Percentiles rank a stretch among this genome's conserved stretches.
phyloP scores from a whole-genome alignment of 2,329 filamentous ascomycete species.

The Seiridium cupressi region DNA sequence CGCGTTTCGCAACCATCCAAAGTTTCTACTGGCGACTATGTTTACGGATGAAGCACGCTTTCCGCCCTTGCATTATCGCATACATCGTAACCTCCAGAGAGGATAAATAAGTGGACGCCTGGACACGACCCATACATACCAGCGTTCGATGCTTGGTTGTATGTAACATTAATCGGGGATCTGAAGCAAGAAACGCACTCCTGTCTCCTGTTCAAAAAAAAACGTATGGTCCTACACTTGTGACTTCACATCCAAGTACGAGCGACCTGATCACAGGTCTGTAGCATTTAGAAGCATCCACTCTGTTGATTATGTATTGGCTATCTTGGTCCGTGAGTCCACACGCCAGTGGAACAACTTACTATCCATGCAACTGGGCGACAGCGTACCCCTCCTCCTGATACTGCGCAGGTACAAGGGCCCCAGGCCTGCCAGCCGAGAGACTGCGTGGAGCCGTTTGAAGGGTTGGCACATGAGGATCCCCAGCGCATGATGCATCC shows the following conservation, averaged over 20 bases:
- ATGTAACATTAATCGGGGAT: too few relatives aligned
- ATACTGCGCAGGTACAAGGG: not conserved
- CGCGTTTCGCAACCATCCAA: not conserved
- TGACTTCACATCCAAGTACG: too few relatives aligned
- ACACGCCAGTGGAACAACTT: not conserved
- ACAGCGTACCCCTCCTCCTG: slow-evolving; percentile 1
- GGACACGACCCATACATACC: too few relatives aligned
- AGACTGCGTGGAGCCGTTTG: not conserved
- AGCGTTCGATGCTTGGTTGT: too few relatives aligned
- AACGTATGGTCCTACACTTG: too few relatives aligned
- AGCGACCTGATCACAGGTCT: too few relatives aligned
- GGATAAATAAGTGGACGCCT: too few relatives aligned
- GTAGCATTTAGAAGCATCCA: too few relatives aligned
- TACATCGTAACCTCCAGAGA: too few relatives aligned
- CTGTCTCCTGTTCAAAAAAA: too few relatives aligned
- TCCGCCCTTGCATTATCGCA: too few relatives aligned
- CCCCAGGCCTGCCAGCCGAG: not conserved
- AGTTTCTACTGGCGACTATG: not conserved
- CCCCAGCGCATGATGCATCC: not conserved
- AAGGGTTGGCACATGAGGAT: not conserved
- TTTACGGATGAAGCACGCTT: not conserved
- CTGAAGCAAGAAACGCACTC: too few relatives aligned
- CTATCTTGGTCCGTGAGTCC: not conserved
- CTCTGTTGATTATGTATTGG: not conserved
- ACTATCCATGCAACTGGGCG: not conserved